phyloP scores from a whole-genome alignment of 345 rosid species.

The Eucalyptus guilfoylei region DNA sequence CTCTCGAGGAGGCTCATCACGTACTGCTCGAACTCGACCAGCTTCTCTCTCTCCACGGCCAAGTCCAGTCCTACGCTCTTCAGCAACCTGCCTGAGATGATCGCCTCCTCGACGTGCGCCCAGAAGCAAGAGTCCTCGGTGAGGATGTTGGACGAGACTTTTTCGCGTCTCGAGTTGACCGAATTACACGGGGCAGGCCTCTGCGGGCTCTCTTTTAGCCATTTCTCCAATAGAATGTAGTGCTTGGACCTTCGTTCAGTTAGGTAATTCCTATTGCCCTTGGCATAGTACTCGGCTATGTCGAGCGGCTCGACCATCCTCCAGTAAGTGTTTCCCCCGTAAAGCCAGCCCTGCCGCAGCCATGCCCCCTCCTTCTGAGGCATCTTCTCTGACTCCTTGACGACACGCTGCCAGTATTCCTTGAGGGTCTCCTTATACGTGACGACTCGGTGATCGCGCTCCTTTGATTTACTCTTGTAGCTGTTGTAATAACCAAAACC shows the following conservation, averaged over 20 bases:
- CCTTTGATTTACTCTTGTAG: slow-evolving; percentile 4
- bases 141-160: slow-evolving; percentile 4
- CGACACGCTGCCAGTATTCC: slow-evolving; percentile 33
- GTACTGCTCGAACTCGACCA: slow-evolving; percentile 24
- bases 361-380: slow-evolving; percentile 30
- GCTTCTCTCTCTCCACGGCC: background rate
- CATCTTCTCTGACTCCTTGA: slow-evolving; percentile 36
- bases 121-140: slow-evolving; percentile 81
- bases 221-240: slow-evolving; percentile 31
- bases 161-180: background rate
- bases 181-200: background rate
- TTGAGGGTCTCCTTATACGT: slow-evolving; percentile 14
- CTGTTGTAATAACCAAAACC: slow-evolving; percentile 48
- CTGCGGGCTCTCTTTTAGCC: slow-evolving; percentile 13
- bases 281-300: slow-evolving; percentile 44
- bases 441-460: background rate
- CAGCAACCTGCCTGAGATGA: slow-evolving; percentile 3
- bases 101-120: slow-evolving; percentile 69
- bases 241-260: slow-evolving; percentile 30
- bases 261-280: slow-evolving; percentile 14
- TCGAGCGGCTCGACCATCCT: slow-evolving; percentile 77
- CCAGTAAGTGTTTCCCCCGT: slow-evolving; percentile 35
- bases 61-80: background rate
- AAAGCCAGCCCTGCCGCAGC: slow-evolving; percentile 23
- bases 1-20: slow-evolving; percentile 20